Evolutionary conservation across 2,329 filamentous ascomycete genomes (phyloP).

Genomic region (Tolypocladium guangdongense): DNA sequence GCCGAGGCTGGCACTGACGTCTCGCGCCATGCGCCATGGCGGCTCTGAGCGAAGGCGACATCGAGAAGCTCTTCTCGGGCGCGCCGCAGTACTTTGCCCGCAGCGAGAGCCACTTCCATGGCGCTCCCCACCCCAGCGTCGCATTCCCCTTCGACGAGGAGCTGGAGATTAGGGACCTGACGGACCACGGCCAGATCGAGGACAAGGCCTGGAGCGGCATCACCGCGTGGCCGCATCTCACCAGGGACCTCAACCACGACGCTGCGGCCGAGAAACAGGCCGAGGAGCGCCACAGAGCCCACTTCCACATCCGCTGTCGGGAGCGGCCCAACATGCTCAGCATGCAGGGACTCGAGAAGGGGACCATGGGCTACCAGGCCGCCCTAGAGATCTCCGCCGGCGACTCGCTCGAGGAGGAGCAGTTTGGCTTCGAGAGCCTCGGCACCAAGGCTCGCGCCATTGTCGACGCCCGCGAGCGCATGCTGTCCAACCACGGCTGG

Average conservation of each 20-base stretch:
- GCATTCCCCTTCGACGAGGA: slow-evolving; percentile 58
- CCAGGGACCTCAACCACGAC: slow-evolving; percentile 35
- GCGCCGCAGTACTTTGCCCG: slow-evolving; percentile 61
- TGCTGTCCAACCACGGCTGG: slow-evolving; percentile 41
- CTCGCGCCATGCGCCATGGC: slow-evolving; percentile 26
- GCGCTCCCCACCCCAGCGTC: slow-evolving; percentile 50
- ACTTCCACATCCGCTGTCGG: slow-evolving; percentile 47
- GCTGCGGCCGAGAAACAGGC: slow-evolving; percentile 30
- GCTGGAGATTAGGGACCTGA: slow-evolving; percentile 49
- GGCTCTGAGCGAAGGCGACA: slow-evolving; percentile 44
- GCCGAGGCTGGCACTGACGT: not conserved
- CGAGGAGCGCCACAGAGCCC: slow-evolving; percentile 36
- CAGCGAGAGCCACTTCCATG: slow-evolving; percentile 46
- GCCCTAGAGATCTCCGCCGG: slow-evolving; percentile 55
- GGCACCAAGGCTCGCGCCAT: slow-evolving; percentile 43
- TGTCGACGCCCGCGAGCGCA: slow-evolving; percentile 45
- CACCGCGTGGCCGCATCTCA: slow-evolving; percentile 54
- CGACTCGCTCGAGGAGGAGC: slow-evolving; percentile 53
- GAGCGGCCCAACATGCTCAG: slow-evolving; percentile 63
- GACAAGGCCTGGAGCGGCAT: slow-evolving; percentile 52
- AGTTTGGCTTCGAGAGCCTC: slow-evolving; percentile 46
- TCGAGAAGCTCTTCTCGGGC: slow-evolving; percentile 64
- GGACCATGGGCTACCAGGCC: slow-evolving; percentile 58
- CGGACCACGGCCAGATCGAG: slow-evolving; percentile 53
- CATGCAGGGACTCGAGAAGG: slow-evolving; percentile 60